Base-by-base conservation (phyloP, 1,139 yeast species). In the Debaryomyces udenii region DNA sequence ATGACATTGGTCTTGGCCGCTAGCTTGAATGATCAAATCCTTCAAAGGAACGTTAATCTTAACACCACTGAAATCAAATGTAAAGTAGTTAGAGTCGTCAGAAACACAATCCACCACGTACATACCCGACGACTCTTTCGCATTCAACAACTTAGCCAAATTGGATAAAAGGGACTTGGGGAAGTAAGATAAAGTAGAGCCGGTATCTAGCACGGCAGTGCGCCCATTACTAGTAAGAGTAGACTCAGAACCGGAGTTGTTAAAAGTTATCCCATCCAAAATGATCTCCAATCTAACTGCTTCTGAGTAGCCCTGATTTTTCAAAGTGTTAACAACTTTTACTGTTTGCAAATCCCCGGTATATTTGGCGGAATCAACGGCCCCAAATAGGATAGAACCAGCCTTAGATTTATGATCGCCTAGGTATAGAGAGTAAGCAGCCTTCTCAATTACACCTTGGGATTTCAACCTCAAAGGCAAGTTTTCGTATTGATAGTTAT, bases 391-490 rank as follows among this genome's bases (percentile, higher is more conserved):
- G 31, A 76, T 60, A 29, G 63, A 55, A 2, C 81, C 81, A 4
- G 59, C 23, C 6, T 23, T 28, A 27, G 58, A 50, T 38, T 48
- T 57, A 32, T 41, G 35, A 20, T 51, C 46, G 11, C 52, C 59
- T 43, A 57, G 55, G 62, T 75, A 81, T 63, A 57, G 78, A 53
- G 62, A 83, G 55, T 81, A 86, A 1, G 77, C 74, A 35, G 61
- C 66, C 44, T 72, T 74, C 17, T 70, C 45, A 44, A 81, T 83
- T 9, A 69, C 47, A 0, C 88, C 90, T 39, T 56, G 54, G 16
- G 43, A 44, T 35, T 49, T 57, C 48, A 68, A 51, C 37, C 55
- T 55, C 13, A 53, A 24, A 1, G 72, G 71, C 15, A 67, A 52
- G 46, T 64, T 67, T 37, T 61, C 62, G 48, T 68, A 68, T 16